These are phyloP conservation scores for Abrus precatorius DNA, from an alignment of 306 rosid species.

Conservation along the genomic window DNA sequence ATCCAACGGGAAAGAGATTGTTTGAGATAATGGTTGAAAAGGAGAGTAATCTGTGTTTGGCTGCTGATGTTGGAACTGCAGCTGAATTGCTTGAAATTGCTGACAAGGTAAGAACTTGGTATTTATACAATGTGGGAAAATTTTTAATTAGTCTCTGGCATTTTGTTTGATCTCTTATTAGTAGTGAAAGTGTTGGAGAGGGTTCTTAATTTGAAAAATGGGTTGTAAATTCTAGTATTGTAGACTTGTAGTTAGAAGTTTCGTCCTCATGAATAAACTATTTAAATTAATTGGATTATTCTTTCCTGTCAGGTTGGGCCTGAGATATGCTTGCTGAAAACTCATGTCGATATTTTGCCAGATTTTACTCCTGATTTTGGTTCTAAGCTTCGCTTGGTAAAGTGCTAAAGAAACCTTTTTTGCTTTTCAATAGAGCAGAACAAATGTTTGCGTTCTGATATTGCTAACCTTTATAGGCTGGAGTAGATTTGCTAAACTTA, in stretches of 20 bases:
- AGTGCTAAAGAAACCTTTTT: constrained; percentile 12
- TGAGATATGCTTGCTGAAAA: constrained; percentile 91
- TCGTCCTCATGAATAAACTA: neutral
- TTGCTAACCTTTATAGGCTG: constrained; percentile 2
- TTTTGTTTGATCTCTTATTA: constrained; percentile 27
- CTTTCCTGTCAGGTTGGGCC: constrained; percentile 74
- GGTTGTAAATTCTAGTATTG: neutral
- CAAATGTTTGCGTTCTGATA: constrained; percentile 1
- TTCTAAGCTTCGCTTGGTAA: constrained; percentile 79
- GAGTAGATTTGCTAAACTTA: neutral
- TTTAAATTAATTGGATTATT: constrained; percentile 9
- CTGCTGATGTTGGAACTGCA: constrained; percentile 89
- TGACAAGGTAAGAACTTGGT: constrained; percentile 64
- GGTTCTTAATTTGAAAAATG: constrained; percentile 17
- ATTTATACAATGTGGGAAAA: neutral
- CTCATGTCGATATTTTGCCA: constrained; percentile 90
- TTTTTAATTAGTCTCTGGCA: neutral
- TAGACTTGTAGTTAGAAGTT: constrained; percentile 23
- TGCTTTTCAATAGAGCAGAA: neutral
- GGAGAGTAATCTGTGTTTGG: constrained; percentile 89
- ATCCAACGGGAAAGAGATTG: constrained; percentile 83
- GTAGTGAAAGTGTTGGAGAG: neutral
- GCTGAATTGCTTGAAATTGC: constrained; percentile 85
- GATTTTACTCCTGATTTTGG: constrained; percentile 92
- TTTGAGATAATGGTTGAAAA: constrained; percentile 84